Evolutionary conservation across 2,329 filamentous ascomycete species (phyloP).

Genomic region (Cladosporium sp.): DNA sequence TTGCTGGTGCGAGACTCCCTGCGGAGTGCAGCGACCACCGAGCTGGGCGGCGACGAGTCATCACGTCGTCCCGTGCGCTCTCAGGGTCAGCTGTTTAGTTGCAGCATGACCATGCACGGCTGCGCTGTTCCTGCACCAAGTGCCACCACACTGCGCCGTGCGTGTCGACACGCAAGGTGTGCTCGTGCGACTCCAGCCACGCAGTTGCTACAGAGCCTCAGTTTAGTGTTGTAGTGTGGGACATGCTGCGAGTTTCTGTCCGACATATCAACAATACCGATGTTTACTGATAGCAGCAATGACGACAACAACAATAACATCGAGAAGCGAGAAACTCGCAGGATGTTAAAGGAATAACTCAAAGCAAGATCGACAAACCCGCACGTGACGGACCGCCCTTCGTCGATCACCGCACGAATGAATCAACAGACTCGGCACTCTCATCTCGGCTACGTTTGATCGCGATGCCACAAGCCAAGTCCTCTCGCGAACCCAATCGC

Average conservation of each 20-base stretch:
- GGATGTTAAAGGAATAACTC: too few relatives aligned
- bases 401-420: too few relatives aligned
- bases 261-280: too few relatives aligned
- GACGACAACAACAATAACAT: too few relatives aligned
- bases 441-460: too few relatives aligned
- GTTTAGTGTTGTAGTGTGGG: background rate
- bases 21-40: background rate
- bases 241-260: too few relatives aligned
- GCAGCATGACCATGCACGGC: background rate
- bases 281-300: too few relatives aligned
- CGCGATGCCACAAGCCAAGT: background rate
- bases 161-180: background rate
- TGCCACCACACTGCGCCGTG: conserved; percentile 9
- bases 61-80: background rate
- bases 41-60: background rate
- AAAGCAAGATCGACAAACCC: too few relatives aligned
- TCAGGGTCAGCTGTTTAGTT: background rate
- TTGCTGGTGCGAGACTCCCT: background rate
- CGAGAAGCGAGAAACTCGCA: too few relatives aligned
- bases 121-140: conserved; percentile 8
- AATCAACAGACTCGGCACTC: too few relatives aligned
- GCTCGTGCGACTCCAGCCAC: background rate
- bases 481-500: background rate
- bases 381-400: too few relatives aligned
- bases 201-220: background rate